A percentile compares a stretch with the other conserved stretches of the same genome.
Conservation (phyloP, 2,329 filamentous ascomycete species). For the Arthrobotrys sphaeroides region DNA sequence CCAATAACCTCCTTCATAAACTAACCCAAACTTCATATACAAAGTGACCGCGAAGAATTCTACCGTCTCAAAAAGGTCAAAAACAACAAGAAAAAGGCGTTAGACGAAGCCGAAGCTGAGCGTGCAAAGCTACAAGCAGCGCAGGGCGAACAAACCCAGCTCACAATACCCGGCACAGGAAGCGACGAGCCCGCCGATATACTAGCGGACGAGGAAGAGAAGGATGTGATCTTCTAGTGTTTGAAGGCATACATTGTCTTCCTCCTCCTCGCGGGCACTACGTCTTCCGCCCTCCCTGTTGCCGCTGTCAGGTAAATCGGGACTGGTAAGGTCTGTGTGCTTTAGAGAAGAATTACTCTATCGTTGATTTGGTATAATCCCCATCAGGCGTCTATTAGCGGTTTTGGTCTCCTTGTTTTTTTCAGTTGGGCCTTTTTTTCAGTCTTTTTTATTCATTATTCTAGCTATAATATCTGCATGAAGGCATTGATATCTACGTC, state of each 20-base stretch:
- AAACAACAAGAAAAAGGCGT: conserved; percentile 82
- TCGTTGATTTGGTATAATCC: conserved; percentile 22
- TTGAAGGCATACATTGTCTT: conserved; percentile 41
- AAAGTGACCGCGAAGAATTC: conserved; percentile 88
- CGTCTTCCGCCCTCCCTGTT: not conserved
- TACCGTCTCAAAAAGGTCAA: conserved; percentile 96
- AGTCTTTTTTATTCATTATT: conserved; percentile 21
- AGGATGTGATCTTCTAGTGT: conserved; percentile 60
- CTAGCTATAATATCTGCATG: conserved; percentile 34
- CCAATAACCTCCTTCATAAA: not conserved
- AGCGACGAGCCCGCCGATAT: conserved; percentile 35
- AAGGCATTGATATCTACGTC: conserved; percentile 19
- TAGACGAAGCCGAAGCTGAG: conserved; percentile 75
- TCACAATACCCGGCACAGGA: conserved; percentile 28
- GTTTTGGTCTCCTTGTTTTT: conserved; percentile 14
- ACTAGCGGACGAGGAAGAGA: conserved; percentile 59
- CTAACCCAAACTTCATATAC: not conserved
- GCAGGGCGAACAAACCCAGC: conserved; percentile 62
- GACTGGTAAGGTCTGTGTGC: not conserved
- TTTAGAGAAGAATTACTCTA: not conserved
- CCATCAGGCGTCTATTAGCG: conserved; percentile 48
- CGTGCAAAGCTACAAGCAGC: conserved; percentile 73
- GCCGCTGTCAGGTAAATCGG: not conserved
- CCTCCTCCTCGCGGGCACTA: conserved; percentile 18
- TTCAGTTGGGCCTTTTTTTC: not conserved